Evolutionary conservation across 352 stramenopile genomes (phyloP).

Genomic region (Pythium guiyangense): DNA sequence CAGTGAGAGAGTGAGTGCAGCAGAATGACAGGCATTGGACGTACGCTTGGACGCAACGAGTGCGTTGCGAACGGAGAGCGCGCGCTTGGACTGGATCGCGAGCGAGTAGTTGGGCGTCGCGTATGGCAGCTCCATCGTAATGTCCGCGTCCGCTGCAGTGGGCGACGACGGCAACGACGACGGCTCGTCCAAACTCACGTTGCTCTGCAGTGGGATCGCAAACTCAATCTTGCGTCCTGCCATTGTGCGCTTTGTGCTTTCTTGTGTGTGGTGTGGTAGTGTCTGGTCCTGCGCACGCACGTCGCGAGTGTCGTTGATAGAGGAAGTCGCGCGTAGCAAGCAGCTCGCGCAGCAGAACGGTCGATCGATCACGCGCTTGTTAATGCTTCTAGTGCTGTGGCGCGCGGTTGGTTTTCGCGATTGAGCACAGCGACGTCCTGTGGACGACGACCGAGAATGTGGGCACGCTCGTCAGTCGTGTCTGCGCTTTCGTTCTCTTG

Average conservation of each 20-base stretch:
- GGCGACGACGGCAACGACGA: slow-evolving; percentile 59
- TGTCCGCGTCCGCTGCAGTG: slow-evolving; percentile 34
- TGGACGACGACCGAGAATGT: too few species aligned
- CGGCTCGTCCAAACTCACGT: slow-evolving; percentile 34
- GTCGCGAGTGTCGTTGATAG: not conserved
- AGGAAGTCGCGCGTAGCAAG: not conserved
- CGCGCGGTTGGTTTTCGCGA: not conserved
- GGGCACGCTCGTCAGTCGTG: too few species aligned
- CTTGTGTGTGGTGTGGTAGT: not conserved
- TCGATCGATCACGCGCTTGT: not conserved
- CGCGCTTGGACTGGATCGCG: slow-evolving; percentile 67
- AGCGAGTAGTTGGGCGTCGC: slow-evolving; percentile 51
- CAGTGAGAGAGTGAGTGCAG: not conserved
- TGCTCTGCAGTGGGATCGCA: slow-evolving; percentile 47
- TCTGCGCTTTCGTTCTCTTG: not conserved
- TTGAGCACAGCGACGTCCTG: not conserved
- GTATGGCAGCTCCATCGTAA: slow-evolving; percentile 51
- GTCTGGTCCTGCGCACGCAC: not conserved
- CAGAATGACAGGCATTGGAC: not conserved
- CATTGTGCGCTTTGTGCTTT: slow-evolving; percentile 5
- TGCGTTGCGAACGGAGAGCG: slow-evolving; percentile 59
- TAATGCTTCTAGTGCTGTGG: not conserved
- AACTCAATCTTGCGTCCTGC: slow-evolving; percentile 15
- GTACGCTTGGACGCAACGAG: slow-evolving; percentile 58
- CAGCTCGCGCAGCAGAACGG: not conserved